These are phyloP conservation scores for Fusarium torreyae DNA, from an alignment of 2,329 filamentous ascomycete genomes.

Conservation along the genomic window DNA sequence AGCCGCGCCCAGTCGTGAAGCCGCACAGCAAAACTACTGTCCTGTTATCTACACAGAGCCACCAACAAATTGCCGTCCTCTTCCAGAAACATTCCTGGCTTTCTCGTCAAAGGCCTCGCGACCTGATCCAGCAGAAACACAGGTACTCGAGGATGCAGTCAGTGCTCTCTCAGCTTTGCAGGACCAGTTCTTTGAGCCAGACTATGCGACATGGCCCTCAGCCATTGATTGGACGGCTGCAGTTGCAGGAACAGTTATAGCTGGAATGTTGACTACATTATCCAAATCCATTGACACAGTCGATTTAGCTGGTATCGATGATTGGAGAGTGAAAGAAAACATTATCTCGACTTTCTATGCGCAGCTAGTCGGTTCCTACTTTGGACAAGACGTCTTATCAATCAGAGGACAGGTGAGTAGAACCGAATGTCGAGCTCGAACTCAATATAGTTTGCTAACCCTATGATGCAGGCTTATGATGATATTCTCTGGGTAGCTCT, in stretches of 20 bases:
- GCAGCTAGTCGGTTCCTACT: conserved; percentile 84
- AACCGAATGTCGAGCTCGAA: accelerated
- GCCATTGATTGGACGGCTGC: conserved; percentile 96
- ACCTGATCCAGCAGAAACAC: conserved; percentile 32
- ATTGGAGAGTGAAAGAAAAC: conserved; percentile 75
- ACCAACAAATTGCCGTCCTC: conserved; percentile 35
- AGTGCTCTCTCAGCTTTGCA: conserved; percentile 83
- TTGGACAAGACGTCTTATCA: conserved; percentile 84
- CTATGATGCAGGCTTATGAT: conserved; percentile 79
- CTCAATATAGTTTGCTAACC: neutral
- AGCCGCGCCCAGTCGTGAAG: conserved; percentile 33
- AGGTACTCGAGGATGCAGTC: conserved; percentile 66
- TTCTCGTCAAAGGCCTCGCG: conserved; percentile 29
- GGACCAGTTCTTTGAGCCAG: conserved; percentile 80
- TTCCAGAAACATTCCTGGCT: conserved; percentile 44
- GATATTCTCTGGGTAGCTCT: conserved; percentile 97
- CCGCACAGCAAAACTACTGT: conserved; percentile 38
- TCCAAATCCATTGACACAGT: conserved; percentile 69
- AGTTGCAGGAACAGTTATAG: conserved; percentile 84
- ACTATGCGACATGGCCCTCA: conserved; percentile 85
- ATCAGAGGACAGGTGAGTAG: conserved; percentile 71
- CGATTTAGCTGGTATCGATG: conserved; percentile 53
- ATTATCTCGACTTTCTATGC: conserved; percentile 87
- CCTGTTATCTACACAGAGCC: conserved; percentile 43
- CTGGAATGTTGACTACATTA: conserved; percentile 79